phyloP scores from a whole-genome alignment of 805 yeast species.

The Brettanomyces anomalus region DNA sequence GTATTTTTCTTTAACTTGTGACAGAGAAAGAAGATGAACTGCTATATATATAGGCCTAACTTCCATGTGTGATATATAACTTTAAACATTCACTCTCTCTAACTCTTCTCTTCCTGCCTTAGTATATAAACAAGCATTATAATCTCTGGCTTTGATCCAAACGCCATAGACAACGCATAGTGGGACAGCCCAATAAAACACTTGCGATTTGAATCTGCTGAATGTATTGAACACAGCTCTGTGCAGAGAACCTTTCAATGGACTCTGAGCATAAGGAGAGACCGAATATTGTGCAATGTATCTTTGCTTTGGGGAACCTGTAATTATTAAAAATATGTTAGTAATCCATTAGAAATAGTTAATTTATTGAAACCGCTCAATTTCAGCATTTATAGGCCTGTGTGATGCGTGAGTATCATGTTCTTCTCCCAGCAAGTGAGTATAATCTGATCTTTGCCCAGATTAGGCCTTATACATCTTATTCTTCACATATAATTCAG shows the following conservation, averaged over 20 bases:
- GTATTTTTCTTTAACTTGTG: too few relatives aligned
- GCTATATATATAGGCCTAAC: too few relatives aligned
- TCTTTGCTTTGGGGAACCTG: slow-evolving; percentile 70
- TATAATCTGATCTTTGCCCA: too few relatives aligned
- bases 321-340: not conserved
- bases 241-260: slow-evolving; percentile 79
- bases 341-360: too few relatives aligned
- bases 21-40: too few relatives aligned
- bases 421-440: too few relatives aligned
- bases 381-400: too few relatives aligned
- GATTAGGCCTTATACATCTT: too few relatives aligned
- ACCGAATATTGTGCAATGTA: slow-evolving; percentile 82
- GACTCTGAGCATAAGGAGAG: slow-evolving; percentile 89
- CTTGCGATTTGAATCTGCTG: slow-evolving; percentile 89
- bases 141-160: slow-evolving; percentile 82
- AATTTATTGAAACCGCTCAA: too few relatives aligned
- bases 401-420: too few relatives aligned
- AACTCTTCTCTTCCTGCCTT: slow-evolving; percentile 96
- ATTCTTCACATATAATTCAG: too few relatives aligned
- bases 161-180: slow-evolving; percentile 73
- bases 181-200: slow-evolving; percentile 70
- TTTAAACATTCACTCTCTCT: slow-evolving; percentile 44
- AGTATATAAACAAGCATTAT: slow-evolving; percentile 90
- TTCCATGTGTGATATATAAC: too few relatives aligned
- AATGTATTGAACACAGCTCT: slow-evolving; percentile 84